These are phyloP conservation scores for Polyporus arcularius DNA, from an alignment of 768 basidiomycete genomes.

Conservation along the genomic window DNA sequence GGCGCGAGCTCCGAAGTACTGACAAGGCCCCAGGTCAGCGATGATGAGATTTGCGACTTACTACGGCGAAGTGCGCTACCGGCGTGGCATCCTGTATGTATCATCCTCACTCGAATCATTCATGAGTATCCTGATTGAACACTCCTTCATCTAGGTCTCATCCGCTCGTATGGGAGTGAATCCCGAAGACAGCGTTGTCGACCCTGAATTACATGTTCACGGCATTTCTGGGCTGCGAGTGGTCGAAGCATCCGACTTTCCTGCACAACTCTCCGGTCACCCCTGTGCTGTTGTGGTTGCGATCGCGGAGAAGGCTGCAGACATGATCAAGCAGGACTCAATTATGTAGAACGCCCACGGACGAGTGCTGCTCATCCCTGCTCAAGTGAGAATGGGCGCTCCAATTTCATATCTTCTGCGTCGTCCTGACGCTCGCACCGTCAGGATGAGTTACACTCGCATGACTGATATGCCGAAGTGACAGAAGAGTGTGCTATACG, in stretches of 20 bases:
- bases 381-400: no score
- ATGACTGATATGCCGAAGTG: no score
- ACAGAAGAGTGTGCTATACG: no score
- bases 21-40: constrained; percentile 3
- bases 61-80: constrained; percentile 3
- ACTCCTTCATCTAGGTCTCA: constrained; percentile 20
- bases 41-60: constrained; percentile 11
- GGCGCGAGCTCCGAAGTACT: background rate
- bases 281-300: constrained; percentile 15
- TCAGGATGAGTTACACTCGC: no score
- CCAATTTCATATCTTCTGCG: no score
- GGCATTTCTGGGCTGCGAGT: constrained; percentile 44
- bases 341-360: no score
- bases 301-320: constrained; percentile 18
- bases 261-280: constrained; percentile 15
- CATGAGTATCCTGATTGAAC: background rate
- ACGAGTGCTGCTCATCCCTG: no score
- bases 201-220: constrained; percentile 42
- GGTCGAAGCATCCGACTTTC: constrained; percentile 16
- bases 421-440: no score
- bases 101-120: background rate
- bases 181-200: constrained; percentile 40
- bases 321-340: constrained; percentile 29
- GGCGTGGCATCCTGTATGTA: constrained; percentile 25
- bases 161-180: constrained; percentile 39